Evolutionary conservation across 768 basidiomycete species (phyloP), one percentile per base, ranked within the genome.

Genomic region (Basidioascus undulatus): DNA sequence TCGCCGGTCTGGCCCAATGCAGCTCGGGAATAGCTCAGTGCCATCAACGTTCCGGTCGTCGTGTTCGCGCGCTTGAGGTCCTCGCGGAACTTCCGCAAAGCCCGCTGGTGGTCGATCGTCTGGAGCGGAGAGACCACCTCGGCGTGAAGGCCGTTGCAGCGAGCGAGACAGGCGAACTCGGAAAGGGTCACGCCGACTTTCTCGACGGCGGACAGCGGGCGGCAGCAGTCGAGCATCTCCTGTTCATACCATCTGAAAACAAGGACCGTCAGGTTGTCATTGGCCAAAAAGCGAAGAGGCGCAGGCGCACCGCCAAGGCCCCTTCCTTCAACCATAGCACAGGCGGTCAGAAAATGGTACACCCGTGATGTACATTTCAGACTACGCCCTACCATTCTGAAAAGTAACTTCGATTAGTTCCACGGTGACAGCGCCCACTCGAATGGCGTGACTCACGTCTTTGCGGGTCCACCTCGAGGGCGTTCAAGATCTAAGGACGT

Each of bases 401-500:
- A n/a, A n/a, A n/a, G n/a, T n/a, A n/a, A n/a, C n/a, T n/a, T n/a
- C n/a, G n/a, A n/a, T n/a, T n/a, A n/a, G n/a, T n/a, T n/a, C n/a
- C n/a, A n/a, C n/a, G n/a, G n/a, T n/a, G n/a, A n/a, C n/a, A n/a
- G n/a, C n/a, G n/a, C n/a, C n/a, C n/a, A n/a, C n/a, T n/a, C n/a
- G n/a, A n/a, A n/a, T n/a, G n/a, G n/a, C n/a, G n/a, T n/a, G n/a
- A n/a, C n/a, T n/a, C n/a, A n/a, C 44, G 28, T 5, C 49, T 38
- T 9, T 44, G 44, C 8, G 51, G 51, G 34, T 53, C 51, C 8
- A 53, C 47, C 15, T 47, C 47, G 34, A 53, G 44, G 7, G 44
- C 35, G 40, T 53, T 53, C 11, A 53, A 41, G 25, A 53, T 44
- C n/a, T n/a, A n/a, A n/a, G n/a, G n/a, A n/a, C n/a, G n/a, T n/a